phyloP scores from a whole-genome alignment of 192 early-diverging fungal genomes.

The Backusella tuberculispora region DNA sequence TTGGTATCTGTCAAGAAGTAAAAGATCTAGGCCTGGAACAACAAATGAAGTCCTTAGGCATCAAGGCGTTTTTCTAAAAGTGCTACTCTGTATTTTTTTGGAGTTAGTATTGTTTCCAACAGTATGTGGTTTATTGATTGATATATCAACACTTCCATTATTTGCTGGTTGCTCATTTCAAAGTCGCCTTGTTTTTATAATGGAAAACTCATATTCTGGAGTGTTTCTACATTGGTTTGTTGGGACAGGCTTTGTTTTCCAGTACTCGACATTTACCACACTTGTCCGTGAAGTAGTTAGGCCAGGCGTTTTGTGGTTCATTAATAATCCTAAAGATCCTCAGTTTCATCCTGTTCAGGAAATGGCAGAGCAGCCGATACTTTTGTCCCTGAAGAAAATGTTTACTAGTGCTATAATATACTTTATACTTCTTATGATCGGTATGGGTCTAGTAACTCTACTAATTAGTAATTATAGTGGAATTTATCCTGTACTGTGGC shows the following conservation, averaged over 20 bases:
- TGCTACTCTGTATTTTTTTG: slow-evolving; percentile 82
- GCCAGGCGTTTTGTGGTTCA: slow-evolving; percentile 97
- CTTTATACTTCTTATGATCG: slow-evolving; percentile 69
- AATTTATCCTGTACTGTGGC: slow-evolving; percentile 61
- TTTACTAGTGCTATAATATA: slow-evolving; percentile 83
- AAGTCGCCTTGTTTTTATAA: slow-evolving; percentile 59
- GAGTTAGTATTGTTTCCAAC: slow-evolving; percentile 90
- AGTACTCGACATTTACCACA: slow-evolving; percentile 84
- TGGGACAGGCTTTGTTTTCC: slow-evolving; percentile 94
- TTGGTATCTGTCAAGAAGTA: slow-evolving; percentile 51
- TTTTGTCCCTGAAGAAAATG: slow-evolving; percentile 82
- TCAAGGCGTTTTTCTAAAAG: slow-evolving; percentile 65
- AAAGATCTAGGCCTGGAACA: slow-evolving; percentile 47
- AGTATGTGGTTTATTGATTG: slow-evolving; percentile 86
- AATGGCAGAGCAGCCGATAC: slow-evolving; percentile 78
- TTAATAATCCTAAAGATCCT: slow-evolving; percentile 94
- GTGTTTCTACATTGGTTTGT: slow-evolving; percentile 87
- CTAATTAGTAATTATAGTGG: slow-evolving; percentile 41
- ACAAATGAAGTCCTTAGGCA: slow-evolving; percentile 44
- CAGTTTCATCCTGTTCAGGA: slow-evolving; percentile 92
- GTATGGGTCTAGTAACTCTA: slow-evolving; percentile 63
- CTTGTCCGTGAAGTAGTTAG: slow-evolving; percentile 82
- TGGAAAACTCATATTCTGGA: slow-evolving; percentile 61
- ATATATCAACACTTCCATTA: slow-evolving; percentile 78
- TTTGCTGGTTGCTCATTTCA: slow-evolving; percentile 58